Percentiles rank a stretch among this genome's conserved stretches.
Conservation (phyloP, 495 filamentous ascomycete species). For the Immersiella caudata region DNA sequence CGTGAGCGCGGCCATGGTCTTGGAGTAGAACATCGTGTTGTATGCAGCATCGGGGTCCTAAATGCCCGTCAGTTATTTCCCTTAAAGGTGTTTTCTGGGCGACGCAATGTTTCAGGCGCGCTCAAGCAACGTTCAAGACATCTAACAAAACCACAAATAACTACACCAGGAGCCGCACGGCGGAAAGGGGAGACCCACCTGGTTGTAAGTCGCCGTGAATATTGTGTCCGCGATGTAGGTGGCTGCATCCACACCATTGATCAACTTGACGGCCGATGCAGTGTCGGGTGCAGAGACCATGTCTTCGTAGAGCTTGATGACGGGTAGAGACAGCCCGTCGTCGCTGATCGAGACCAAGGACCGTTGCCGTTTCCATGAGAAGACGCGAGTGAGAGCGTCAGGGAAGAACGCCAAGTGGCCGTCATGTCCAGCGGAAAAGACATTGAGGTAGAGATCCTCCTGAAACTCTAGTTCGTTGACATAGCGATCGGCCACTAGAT, state of each 20-base stretch:
- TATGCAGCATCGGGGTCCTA: conserved; percentile 40
- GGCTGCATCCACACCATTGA: conserved; percentile 23
- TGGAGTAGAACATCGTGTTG: conserved; percentile 34
- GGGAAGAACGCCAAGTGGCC: conserved; percentile 45
- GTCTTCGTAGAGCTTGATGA: conserved; percentile 29
- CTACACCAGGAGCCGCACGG: too few species aligned
- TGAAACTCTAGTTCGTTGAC: conserved; percentile 57
- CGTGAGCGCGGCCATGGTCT: conserved; percentile 3
- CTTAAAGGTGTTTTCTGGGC: too few species aligned
- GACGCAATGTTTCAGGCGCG: too few species aligned
- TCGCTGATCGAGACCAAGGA: conserved; percentile 36
- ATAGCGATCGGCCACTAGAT: conserved; percentile 37
- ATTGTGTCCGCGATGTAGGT: conserved; percentile 28
- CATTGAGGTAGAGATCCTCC: conserved; percentile 40
- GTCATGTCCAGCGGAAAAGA: conserved; percentile 50
- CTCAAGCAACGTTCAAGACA: too few species aligned
- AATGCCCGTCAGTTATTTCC: too few species aligned
- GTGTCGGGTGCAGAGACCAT: conserved; percentile 18
- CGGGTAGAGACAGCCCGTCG: conserved; percentile 34
- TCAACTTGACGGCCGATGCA: conserved; percentile 28
- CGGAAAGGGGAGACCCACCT: too few species aligned
- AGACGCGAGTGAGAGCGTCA: conserved; percentile 31
- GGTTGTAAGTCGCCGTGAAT: conserved; percentile 23
- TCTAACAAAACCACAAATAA: too few species aligned
- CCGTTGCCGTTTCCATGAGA: conserved; percentile 28